Base-by-base conservation (phyloP, 352 stramenopile genomes). In the Lagenidium giganteum region DNA sequence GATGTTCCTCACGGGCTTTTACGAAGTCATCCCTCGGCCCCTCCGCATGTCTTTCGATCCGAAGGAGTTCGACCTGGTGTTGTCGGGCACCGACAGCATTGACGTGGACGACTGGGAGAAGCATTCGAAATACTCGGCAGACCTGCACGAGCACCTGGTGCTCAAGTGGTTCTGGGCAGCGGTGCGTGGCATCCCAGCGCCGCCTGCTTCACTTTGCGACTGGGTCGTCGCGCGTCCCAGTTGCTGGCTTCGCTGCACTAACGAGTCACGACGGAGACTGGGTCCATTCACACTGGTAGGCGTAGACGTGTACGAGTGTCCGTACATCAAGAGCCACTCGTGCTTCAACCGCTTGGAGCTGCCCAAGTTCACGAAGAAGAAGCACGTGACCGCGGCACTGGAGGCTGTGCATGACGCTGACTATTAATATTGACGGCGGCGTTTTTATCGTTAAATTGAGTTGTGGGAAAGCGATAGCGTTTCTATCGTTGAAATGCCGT, bases 11-110 rank as follows among this genome's bases (percentile, higher is more conserved):
- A 88, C 78, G 37, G 96, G 95, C 26, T 85, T 98, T 36, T 98
- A 98, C 61, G 91, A 98, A 47, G 85, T 98, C 14, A 86, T 98
- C 50, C 95, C 95, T 2, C 80, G 90, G 34, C 73, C 95, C 25
- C 74, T 98, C 32, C 57, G 98, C 17, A 82, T 96, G 31, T 70
- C 97, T 5, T 98, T 98, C 66, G 94, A 98, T 59, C 94, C 93
- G 25, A 93, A 98, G 66, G 95, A 99, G 67, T 71, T 99, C 6
- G 95, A 99, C 54, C 79, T 98, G 35, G 44, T 99, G 25, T 80
- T 99, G 51, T 98, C 93, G 50, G 96, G 96, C 14, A 73, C 97
- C 27, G 89, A 95, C 5, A 78, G 90, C 60, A 97, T 99, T 47
- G 85, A 98, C 40, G 92, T 98, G 30, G 76, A 87, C 5, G 95